Evolutionary conservation across 495 filamentous ascomycete species (phyloP), one percentile per base, ranked within the genome.

Genomic region (Sporormia fimetaria): DNA sequence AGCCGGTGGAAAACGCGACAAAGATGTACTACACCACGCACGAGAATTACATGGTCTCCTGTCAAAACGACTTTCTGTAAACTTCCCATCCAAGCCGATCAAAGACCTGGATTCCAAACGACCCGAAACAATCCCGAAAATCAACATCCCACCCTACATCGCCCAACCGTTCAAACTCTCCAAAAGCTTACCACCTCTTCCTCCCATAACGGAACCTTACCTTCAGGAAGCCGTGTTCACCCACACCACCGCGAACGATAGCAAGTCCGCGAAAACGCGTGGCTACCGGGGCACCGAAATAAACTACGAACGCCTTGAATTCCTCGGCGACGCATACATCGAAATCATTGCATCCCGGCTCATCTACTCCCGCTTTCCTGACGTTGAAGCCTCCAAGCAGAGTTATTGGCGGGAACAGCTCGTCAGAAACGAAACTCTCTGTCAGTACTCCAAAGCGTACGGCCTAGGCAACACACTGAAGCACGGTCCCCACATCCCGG

Each of bases 391-490:
- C 1, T 47, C 48, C 2, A 42, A 54, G 32, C 44, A 55, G 18
- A 32, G 49, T 0, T 40, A 56, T 21, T 38, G 59, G 6, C 57
- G 61, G 16, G 55, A 64, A 29, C 18, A 39, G 22, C 51, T 63
- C 3, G 71, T 92, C 20, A 85, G 80, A 48, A 94, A 94, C 54
- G 67, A 76, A 36, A 88, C 80, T 0, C 66, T 93, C 0, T 68
- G 76, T 6, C 59, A 62, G 18, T 90, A 74, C 53, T 66, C 81
- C 7, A 49, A 70, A 10, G 56, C 60, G 3, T 94, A 88, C 57
- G 76, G 73, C 2, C 69, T 93, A 42, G 70, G 81, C 47, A 66
- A 67, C 41, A 70, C 65, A 26, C 70, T 75, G 18, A 63, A 62
- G 16, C 47, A 64, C 78, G 11, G 72, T 71, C n/a, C 38, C 48